phyloP scores from a whole-genome alignment of 495 filamentous ascomycete genomes.

The Tuber indicum region DNA sequence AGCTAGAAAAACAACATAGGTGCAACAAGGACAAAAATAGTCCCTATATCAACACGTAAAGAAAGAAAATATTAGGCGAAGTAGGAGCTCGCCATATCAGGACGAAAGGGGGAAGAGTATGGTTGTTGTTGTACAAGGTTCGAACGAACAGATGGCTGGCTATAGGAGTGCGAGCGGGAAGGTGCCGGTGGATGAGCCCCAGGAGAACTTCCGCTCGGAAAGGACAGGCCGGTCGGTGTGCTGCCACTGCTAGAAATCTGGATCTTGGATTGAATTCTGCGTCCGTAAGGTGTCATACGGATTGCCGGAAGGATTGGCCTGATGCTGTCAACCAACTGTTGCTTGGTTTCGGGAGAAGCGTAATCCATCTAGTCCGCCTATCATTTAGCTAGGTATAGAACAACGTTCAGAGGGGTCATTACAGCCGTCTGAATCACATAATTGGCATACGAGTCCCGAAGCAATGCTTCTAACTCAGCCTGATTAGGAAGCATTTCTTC shows the following conservation, averaged over 20 bases:
- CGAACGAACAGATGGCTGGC: conserved; percentile 35
- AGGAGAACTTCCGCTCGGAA: conserved; percentile 18
- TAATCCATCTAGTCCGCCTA: conserved; percentile 57
- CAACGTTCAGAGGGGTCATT: conserved; percentile 15
- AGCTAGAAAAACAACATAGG: conserved; percentile 4
- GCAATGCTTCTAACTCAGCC: conserved; percentile 71
- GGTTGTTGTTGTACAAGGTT: conserved; percentile 39
- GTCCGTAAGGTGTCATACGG: conserved; percentile 82
- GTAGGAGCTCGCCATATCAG: conserved; percentile 9
- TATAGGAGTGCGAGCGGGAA: conserved; percentile 40
- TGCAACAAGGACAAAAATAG: neutral
- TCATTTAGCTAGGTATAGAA: conserved; percentile 17
- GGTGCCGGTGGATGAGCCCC: conserved; percentile 21
- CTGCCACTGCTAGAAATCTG: conserved; percentile 19
- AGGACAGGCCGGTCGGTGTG: conserved; percentile 17
- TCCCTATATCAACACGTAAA: neutral
- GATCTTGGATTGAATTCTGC: conserved; percentile 84
- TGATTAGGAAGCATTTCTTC: conserved; percentile 72
- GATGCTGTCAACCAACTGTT: conserved; percentile 68
- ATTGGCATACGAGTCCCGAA: conserved; percentile 89
- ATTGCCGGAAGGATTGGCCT: conserved; percentile 76
- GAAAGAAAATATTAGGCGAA: conserved; percentile 2
- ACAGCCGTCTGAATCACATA: conserved; percentile 93
- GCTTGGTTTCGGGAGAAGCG: conserved; percentile 62
- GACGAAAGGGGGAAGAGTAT: conserved; percentile 30